A percentile compares a stretch with the other conserved stretches of the same genome.
Evolutionary conservation across 805 yeast genomes (phyloP).

Genomic region (Ogataea henricii): DNA sequence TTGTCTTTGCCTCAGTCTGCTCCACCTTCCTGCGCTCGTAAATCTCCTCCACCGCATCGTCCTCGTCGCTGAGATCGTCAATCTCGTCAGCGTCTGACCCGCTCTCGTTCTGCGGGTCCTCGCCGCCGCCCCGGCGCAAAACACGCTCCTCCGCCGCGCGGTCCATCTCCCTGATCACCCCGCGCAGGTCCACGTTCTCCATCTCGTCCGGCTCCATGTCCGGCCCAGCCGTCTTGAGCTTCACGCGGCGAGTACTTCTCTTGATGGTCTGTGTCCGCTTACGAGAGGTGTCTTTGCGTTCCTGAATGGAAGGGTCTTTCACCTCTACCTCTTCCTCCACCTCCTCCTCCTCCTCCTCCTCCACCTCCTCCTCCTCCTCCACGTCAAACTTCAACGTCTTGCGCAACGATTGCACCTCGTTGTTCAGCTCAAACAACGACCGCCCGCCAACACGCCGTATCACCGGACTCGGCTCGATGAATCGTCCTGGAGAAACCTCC

Average conservation of each 20-base stretch:
- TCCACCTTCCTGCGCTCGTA: conserved; percentile 24
- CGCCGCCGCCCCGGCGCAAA: conserved; percentile 15
- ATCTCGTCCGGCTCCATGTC: conserved; percentile 33
- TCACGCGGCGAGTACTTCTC: conserved; percentile 53
- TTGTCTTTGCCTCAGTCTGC: conserved; percentile 22
- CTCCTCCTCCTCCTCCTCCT: conserved; percentile 14
- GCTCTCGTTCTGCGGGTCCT: background rate
- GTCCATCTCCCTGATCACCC: conserved; percentile 39
- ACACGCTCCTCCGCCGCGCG: conserved; percentile 17
- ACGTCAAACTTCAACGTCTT: conserved; percentile 22
- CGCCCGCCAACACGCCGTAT: conserved; percentile 28
- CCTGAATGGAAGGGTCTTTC: conserved; percentile 1
- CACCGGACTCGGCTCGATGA: conserved; percentile 37
- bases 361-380: conserved; percentile 22
- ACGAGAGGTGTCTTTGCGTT: conserved; percentile 14
- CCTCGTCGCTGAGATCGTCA: conserved; percentile 8
- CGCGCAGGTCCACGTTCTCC: conserved; percentile 43
- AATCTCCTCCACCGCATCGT: conserved; percentile 21
- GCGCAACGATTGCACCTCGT: conserved; percentile 44
- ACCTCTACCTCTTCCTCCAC: conserved; percentile 20
- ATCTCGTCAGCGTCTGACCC: background rate
- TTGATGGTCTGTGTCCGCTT: conserved; percentile 37
- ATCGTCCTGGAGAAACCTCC: conserved; percentile 18
- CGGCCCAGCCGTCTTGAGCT: conserved; percentile 42
- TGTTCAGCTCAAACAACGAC: conserved; percentile 47